Conservation (phyloP, 2,329 filamentous ascomycete genomes). For the Alternaria incomplexa region DNA sequence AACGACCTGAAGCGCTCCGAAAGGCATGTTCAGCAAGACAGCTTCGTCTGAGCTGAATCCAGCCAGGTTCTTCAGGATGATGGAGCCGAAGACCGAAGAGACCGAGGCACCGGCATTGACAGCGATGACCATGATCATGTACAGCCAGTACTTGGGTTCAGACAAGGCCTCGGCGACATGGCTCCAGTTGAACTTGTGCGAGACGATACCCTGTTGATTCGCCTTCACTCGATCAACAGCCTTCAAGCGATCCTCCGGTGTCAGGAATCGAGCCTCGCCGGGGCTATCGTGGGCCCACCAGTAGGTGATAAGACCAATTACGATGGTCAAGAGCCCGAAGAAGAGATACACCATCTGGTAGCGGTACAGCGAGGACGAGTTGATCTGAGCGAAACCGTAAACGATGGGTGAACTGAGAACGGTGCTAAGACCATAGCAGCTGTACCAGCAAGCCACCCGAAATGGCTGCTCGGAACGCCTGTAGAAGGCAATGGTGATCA, state of each 20-base stretch:
- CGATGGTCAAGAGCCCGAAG: constrained; percentile 50
- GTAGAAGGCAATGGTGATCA: constrained; percentile 35
- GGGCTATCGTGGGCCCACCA: constrained; percentile 62
- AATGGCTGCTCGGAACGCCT: constrained; percentile 30
- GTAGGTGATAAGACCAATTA: constrained; percentile 49
- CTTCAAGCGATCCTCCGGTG: constrained; percentile 68
- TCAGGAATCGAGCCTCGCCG: constrained; percentile 65
- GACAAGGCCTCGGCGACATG: constrained; percentile 65
- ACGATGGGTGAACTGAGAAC: constrained; percentile 66
- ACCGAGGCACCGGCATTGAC: constrained; percentile 50
- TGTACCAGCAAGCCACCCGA: constrained; percentile 64
- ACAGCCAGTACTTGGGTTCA: constrained; percentile 62
- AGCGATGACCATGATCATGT: constrained; percentile 33
- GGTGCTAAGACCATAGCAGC: constrained; percentile 66
- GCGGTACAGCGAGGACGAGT: constrained; percentile 62
- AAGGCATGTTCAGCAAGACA: constrained; percentile 62
- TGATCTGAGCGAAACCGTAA: constrained; percentile 64
- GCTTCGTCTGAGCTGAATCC: constrained; percentile 67
- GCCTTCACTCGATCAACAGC: constrained; percentile 73
- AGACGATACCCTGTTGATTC: constrained; percentile 77
- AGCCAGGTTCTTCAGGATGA: constrained; percentile 61
- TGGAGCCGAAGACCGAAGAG: constrained; percentile 65
- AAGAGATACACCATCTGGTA: constrained; percentile 66
- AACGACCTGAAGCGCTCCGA: constrained; percentile 49
- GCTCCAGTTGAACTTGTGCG: constrained; percentile 68